Base-by-base conservation (phyloP, 1,139 yeast species). In the Pichia sp. region DNA sequence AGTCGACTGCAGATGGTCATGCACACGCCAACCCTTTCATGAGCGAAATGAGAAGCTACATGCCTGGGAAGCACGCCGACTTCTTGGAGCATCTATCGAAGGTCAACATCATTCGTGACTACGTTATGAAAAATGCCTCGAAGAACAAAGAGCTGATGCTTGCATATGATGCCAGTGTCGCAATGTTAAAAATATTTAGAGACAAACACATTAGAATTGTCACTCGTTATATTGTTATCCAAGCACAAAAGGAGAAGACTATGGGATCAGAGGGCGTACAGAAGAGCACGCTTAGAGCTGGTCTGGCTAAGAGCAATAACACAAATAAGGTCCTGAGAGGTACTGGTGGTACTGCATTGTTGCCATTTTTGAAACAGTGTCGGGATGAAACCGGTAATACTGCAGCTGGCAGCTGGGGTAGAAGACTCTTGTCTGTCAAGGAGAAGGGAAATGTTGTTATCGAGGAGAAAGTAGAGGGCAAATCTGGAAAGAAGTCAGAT, bases 331-430 rank as follows among this genome's bases (percentile, higher is more conserved):
- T 54, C 4, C 83, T 81, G 61, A 80, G 83, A 61, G 98, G 98
- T 9, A 92, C 98, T 1, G 98, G 98, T 16, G 97, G 98, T 46
- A 92, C 97, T 0, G 85, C 96, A 0, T 76, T 92, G 63, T 80
- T 92, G 58, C 97, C 97, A 34, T 92, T 92, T 73, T 78, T 92
- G 67, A 91, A 91, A 69, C 97, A 92, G 70, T 92, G 97, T 62
- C 82, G 98, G 69, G 97, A 92, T 71, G 98, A 92, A 69, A 92
- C 96, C 9, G 96, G 96, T 45, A 93, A 86, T 64, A 83, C 91
- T 7, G 96, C 96, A 30, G 96, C 95, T 42, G 93, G 96, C 56
- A 78, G 75, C 52, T 89, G 96, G 97, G 96, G 95, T 69, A 81
- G 82, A 65, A 77, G 93, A 58, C 75, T 89, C 46, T 77, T 89